Evolutionary conservation across 306 rosid species (phyloP), one percentile per base, ranked within the genome.

Genomic region (Dalbergia cochinchinensis): DNA sequence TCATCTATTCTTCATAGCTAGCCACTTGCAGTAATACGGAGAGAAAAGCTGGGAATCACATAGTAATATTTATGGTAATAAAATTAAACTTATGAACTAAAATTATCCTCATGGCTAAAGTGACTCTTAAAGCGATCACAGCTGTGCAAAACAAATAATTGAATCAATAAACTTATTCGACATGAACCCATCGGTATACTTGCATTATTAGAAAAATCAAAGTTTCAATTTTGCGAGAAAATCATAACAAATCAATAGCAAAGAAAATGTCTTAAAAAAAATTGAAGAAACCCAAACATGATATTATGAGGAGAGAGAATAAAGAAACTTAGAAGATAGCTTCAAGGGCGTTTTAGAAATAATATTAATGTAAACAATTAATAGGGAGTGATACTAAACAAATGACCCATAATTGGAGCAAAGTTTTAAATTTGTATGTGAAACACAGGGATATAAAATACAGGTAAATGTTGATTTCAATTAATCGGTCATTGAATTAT

Each of bases 281-380:
- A 80, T 11, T 34, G 59, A 76, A 76, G 34, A 54, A 71, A 69
- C 0, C 53, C 7, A 11, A 42, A 2, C 16, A 22, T 22, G 26
- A 22, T 0, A 22, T 22, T 22, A 22, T 22, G 26, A 22, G 1
- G 26, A 22, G 26, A 22, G 86, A 19, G n/a, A 50, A 18, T 12
- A 6, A 50, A 50, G n/a, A 50, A 84, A 93, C 95, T 97, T 59
- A 61, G 68, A 22, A 22, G 26, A 22, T 22, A 22, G 26, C 0
- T 22, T 22, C 1, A 0, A 22, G 26, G 26, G 26, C 26, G 1
- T 22, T 22, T 22, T 22, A 22, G 26, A 1, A 22, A 22, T 22
- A 22, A 22, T 22, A 22, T 22, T 22, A 22, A 22, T 22, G 26
- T 22, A 22, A 22, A 22, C 1, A 22, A 22, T 22, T 22, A 22